phyloP scores from a whole-genome alignment of 495 filamentous ascomycete genomes.

The Xylaria nigripes region DNA sequence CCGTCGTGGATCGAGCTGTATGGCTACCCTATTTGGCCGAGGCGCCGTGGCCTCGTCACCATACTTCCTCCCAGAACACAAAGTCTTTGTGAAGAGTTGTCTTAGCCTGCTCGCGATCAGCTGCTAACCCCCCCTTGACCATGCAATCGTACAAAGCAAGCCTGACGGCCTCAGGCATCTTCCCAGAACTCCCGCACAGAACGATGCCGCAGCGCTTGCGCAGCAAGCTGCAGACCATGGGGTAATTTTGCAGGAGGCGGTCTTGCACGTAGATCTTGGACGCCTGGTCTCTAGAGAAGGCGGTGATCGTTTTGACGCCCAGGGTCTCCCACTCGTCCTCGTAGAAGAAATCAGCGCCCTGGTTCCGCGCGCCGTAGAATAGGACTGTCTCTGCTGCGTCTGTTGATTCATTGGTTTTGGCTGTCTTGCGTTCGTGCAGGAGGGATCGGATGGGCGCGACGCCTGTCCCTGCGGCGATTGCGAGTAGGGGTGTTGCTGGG shows the following conservation, averaged over 20 bases:
- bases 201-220: constrained; percentile 34
- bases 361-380: constrained; percentile 76
- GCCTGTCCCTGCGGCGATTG: constrained; percentile 86
- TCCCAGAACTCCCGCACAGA: constrained; percentile 75
- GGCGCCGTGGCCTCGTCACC: constrained; percentile 19
- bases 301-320: constrained; percentile 50
- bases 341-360: constrained; percentile 69
- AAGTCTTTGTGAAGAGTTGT: constrained; percentile 19
- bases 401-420: background rate
- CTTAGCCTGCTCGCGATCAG: constrained; percentile 23
- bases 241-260: constrained; percentile 54
- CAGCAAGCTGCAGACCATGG: constrained; percentile 51
- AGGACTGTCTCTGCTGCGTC: constrained; percentile 38
- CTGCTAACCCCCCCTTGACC: constrained; percentile 20
- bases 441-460: constrained; percentile 80
- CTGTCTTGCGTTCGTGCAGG: background rate
- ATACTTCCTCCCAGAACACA: constrained; percentile 41
- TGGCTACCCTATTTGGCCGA: background rate
- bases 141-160: constrained; percentile 70
- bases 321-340: constrained; percentile 58
- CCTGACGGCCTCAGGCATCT: constrained; percentile 87
- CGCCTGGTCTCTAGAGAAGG: constrained; percentile 63
- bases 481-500: constrained; percentile 49
- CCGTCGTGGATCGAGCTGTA: background rate
- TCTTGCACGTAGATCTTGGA: constrained; percentile 89